Evolutionary conservation across 2,329 filamentous ascomycete genomes (phyloP).

Genomic region (Aspergillus intermedius): DNA sequence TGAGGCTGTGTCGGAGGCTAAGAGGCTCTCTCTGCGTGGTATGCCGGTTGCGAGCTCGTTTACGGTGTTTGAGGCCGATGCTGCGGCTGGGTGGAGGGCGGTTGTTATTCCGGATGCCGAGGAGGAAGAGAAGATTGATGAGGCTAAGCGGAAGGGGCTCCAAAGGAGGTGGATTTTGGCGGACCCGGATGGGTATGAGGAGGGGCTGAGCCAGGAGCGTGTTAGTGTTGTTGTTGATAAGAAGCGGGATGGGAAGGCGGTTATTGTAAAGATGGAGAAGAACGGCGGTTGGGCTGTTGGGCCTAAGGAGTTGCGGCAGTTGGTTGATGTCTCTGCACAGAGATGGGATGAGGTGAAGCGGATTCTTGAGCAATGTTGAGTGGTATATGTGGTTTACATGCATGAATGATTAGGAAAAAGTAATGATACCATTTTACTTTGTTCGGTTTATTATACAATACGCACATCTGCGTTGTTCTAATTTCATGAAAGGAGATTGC

Average conservation of each 20-base stretch:
- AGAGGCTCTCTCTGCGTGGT: slow-evolving; percentile 54
- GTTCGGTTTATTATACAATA: neutral
- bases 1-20: slow-evolving; percentile 49
- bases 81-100: slow-evolving; percentile 32
- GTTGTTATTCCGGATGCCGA: slow-evolving; percentile 29
- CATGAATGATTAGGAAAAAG: neutral
- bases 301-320: slow-evolving; percentile 53
- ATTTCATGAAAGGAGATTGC: neutral
- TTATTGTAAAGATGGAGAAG: slow-evolving; percentile 70
- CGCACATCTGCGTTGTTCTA: neutral
- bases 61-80: slow-evolving; percentile 64
- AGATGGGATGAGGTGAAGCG: slow-evolving; percentile 58
- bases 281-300: slow-evolving; percentile 68
- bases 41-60: slow-evolving; percentile 73
- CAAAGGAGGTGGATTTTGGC: slow-evolving; percentile 63
- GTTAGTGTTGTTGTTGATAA: slow-evolving; percentile 74
- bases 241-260: slow-evolving; percentile 42
- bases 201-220: slow-evolving; percentile 73
- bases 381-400: neutral
- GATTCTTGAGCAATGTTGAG: slow-evolving; percentile 31
- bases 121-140: slow-evolving; percentile 31
- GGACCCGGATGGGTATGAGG: slow-evolving; percentile 87
- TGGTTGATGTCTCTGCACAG: slow-evolving; percentile 54
- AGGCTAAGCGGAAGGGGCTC: slow-evolving; percentile 37
- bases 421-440: slow-evolving; percentile 21